These are phyloP conservation scores for Galium porrigens DNA, from an alignment of 305 asterid species.

Conservation along the genomic window DNA sequence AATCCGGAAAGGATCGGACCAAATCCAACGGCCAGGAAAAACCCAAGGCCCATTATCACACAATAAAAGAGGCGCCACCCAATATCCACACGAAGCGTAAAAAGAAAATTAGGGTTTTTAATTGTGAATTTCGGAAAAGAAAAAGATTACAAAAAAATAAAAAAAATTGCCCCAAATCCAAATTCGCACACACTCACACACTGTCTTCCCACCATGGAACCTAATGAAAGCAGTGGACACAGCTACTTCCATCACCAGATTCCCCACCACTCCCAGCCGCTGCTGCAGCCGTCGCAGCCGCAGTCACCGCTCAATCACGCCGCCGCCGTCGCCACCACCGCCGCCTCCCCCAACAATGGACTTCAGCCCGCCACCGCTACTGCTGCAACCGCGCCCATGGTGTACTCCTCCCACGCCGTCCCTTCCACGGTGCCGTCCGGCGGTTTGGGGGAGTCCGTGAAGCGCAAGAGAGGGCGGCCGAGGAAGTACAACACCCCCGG, in stretches of 20 bases:
- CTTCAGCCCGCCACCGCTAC: constrained; percentile 14
- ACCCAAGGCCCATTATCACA: neutral
- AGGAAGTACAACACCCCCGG: constrained; percentile 47
- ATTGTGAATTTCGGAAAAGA: constrained; percentile 2
- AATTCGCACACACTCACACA: constrained; percentile 17
- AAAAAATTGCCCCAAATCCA: constrained; percentile 14
- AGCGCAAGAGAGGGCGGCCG: constrained; percentile 49
- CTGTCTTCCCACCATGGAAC: constrained; percentile 21
- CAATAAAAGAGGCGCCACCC: neutral
- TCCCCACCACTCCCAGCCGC: constrained; percentile 2
- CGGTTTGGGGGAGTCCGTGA: constrained; percentile 23
- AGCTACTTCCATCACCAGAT: constrained; percentile 28
- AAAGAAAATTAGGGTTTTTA: constrained; percentile 5
- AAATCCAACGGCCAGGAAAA: constrained; percentile 15
- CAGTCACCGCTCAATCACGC: constrained; percentile 15
- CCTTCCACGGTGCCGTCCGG: constrained; percentile 34
- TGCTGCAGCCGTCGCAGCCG: constrained; percentile 17
- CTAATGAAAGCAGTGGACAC: constrained; percentile 30
- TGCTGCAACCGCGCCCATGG: constrained; percentile 23
- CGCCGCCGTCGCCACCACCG: constrained; percentile 14
- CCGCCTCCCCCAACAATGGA: constrained; percentile 28
- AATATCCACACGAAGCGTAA: neutral
- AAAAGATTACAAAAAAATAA: constrained; percentile 7
- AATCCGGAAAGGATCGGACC: neutral
- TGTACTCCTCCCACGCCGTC: constrained; percentile 27